These are phyloP conservation scores for Cronartium ribicola DNA, from an alignment of 1,284 basidiomycete species.

Conservation along the genomic window DNA sequence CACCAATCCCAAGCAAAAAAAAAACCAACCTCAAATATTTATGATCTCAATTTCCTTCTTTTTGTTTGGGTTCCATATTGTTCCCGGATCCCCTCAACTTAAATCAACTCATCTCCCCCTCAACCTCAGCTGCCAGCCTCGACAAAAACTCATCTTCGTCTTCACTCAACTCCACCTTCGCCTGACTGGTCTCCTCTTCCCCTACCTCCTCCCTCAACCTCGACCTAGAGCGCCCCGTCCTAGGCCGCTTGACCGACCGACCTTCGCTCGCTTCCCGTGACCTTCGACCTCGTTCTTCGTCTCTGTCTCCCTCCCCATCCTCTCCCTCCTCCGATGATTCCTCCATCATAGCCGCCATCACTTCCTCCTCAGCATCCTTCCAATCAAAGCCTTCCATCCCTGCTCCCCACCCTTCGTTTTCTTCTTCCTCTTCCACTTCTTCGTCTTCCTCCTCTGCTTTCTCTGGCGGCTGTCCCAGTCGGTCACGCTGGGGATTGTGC, in stretches of 20 bases:
- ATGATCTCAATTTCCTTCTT: neutral
- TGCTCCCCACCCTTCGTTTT: conserved; percentile 22
- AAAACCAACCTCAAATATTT: too few relatives aligned
- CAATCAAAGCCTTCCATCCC: conserved; percentile 24
- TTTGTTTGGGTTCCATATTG: neutral
- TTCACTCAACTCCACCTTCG: conserved; percentile 12
- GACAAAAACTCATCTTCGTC: conserved; percentile 40
- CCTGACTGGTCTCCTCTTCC: neutral
- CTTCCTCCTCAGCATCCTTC: conserved; percentile 37
- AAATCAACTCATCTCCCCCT: conserved; percentile 17
- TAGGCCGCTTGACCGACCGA: neutral
- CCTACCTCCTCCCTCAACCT: neutral
- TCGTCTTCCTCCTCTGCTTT: neutral
- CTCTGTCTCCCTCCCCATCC: conserved; percentile 11
- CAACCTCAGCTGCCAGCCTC: conserved; percentile 36
- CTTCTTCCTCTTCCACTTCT: conserved; percentile 15
- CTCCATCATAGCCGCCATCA: conserved; percentile 37
- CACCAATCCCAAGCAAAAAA: too few relatives aligned
- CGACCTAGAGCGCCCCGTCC: neutral
- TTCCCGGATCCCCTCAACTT: neutral
- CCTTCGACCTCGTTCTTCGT: neutral
- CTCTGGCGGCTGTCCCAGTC: conserved; percentile 28
- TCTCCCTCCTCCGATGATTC: conserved; percentile 19
- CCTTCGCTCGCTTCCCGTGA: neutral
- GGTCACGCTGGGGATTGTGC: neutral